Conservation (phyloP, 495 filamentous ascomycete genomes). For the Tuber aestivum region DNA sequence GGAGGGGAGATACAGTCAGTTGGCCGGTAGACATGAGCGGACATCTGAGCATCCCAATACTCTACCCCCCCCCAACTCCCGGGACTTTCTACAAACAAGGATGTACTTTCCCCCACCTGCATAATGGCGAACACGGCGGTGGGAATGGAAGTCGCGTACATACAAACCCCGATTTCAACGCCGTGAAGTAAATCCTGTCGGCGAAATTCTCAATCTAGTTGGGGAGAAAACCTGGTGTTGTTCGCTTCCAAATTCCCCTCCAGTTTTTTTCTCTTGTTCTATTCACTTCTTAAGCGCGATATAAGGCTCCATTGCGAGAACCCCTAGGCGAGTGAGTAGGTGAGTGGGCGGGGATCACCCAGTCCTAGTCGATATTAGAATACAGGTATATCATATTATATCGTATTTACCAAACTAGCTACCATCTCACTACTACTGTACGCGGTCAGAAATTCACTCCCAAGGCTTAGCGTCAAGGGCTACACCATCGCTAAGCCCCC, state of each 20-base stretch:
- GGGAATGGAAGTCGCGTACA: neutral
- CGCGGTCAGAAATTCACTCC: neutral
- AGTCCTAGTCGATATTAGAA: constrained; percentile 41
- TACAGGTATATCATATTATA: constrained; percentile 15
- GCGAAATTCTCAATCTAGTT: constrained; percentile 43
- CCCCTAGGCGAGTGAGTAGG: neutral
- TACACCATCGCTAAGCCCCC: constrained; percentile 36
- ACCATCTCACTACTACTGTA: neutral
- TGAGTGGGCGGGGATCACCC: constrained; percentile 9
- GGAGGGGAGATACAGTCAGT: neutral
- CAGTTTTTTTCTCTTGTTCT: constrained; percentile 16
- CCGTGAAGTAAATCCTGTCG: constrained; percentile 39
- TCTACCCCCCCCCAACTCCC: constrained; percentile 43
- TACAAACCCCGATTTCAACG: constrained; percentile 41
- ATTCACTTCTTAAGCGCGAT: constrained; percentile 11
- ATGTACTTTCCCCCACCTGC: constrained; percentile 20
- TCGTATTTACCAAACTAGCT: constrained; percentile 29
- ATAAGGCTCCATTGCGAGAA: neutral
- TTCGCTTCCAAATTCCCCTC: constrained; percentile 36
- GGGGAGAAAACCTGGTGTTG: constrained; percentile 35
- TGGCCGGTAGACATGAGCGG: constrained; percentile 25
- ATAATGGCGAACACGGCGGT: neutral
- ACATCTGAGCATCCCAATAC: constrained; percentile 42
- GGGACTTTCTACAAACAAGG: too few relatives aligned
- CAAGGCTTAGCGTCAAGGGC: neutral